Conservation (phyloP, 805 yeast genomes). For the Barnettozyma sucrosica region DNA sequence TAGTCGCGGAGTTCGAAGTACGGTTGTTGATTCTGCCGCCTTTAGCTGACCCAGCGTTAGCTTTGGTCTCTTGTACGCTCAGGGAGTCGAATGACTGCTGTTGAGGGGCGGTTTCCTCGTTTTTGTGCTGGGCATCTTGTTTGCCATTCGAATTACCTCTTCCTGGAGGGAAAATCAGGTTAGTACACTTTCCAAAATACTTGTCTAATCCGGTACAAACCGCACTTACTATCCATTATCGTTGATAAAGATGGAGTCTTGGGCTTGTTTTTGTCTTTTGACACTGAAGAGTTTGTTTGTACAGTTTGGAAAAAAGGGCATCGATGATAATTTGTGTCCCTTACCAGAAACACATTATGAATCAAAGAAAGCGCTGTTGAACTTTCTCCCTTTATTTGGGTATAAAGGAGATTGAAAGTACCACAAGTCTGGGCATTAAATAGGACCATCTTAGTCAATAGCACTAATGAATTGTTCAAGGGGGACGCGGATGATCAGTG, state of each 20-base stretch:
- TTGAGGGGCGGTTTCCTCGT: neutral
- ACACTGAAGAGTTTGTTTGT: neutral
- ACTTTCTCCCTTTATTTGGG: too few species aligned
- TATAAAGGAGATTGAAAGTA: too few species aligned
- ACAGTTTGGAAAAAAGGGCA: neutral
- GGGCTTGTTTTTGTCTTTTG: neutral
- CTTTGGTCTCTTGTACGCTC: neutral
- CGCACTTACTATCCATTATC: neutral
- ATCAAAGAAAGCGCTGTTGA: too few species aligned
- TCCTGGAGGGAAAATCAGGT: neutral
- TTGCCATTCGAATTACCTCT: neutral
- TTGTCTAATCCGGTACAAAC: neutral
- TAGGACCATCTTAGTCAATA: too few species aligned
- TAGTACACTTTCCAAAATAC: neutral
- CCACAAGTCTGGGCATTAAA: too few species aligned
- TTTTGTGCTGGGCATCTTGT: neutral
- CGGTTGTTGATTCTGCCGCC: neutral
- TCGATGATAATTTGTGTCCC: neutral
- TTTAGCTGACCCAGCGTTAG: neutral
- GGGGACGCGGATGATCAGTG: too few species aligned
- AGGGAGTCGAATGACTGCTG: slow-evolving; percentile 1
- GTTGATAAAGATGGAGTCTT: neutral
- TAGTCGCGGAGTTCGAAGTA: neutral
- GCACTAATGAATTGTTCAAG: too few species aligned
- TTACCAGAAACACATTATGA: neutral